Base-by-base conservation (phyloP, 345 rosid genomes). In the Eucalyptus tenuipes region DNA sequence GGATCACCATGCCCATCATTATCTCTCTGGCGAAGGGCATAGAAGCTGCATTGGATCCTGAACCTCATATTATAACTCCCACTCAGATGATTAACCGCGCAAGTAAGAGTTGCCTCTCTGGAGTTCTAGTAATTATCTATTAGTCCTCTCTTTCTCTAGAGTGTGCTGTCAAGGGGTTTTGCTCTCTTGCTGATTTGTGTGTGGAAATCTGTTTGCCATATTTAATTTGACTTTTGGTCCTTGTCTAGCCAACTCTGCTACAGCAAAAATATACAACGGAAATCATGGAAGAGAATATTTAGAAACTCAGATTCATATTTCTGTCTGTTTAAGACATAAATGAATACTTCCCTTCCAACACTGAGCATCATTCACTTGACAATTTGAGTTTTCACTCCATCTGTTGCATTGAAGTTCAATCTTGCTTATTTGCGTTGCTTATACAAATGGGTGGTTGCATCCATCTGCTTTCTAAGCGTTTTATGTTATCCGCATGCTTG, bases 11-110 rank as follows among this genome's bases (percentile, higher is more conserved):
- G 85, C 98, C 98, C 25, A 92, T 96, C 66, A 94, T 96, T 48
- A 92, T 96, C 79, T 96, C 98, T 48, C 85, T 96, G 90, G 95
- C 98, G 13, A 96, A 96, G 94, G 98, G 98, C 85, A 92, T 96
- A n/a, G 98, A 96, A 90, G 98, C 98, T 87, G 97, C 93, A 49
- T 87, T 96, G 25, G 89, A 93, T 47, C 96, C 98, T 25, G 95
- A 91, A 57, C 96, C 98, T 5, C 98, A 91, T 87, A 95, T 96
- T 59, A 92, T 96, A 48, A 96, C 98, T 85, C 98, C 98, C 37
- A 96, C 98, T 7, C 95, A 94, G 86, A 95, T 96, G 96, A 96
- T 96, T 81, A 92, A 89, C 68, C 91, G 93, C 57, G 95, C 97
- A 86, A 96, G 98, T 96, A 94, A 93, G 95, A 57, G 12, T 85